Percentiles rank a stretch among this genome's conserved stretches.
Evolutionary conservation across 2,329 filamentous ascomycete species (phyloP).

Genomic region (Epichloe sylvatica): DNA sequence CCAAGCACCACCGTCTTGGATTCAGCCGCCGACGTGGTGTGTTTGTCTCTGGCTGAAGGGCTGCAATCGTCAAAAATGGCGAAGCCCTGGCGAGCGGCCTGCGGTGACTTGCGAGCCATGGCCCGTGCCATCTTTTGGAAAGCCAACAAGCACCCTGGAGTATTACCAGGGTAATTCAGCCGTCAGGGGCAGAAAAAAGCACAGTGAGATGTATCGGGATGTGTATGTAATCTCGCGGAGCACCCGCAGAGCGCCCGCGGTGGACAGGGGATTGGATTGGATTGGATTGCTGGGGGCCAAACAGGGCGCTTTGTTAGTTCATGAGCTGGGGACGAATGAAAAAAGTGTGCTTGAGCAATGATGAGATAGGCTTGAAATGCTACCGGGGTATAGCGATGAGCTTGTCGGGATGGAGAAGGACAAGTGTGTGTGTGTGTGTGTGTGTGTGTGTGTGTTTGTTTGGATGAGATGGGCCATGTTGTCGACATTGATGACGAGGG

Average conservation of each 20-base stretch:
- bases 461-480: not conserved
- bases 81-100: not conserved
- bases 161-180: not conserved
- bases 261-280: not conserved
- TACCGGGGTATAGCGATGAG: not conserved
- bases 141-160: not conserved
- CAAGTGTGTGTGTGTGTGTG: not conserved
- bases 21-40: not conserved
- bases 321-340: not conserved
- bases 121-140: not conserved
- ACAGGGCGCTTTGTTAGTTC: not conserved
- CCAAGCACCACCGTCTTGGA: conserved; percentile 1
- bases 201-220: not conserved
- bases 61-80: conserved; percentile 2
- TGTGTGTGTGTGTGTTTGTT: not conserved
- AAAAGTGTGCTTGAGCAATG: not conserved
- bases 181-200: not conserved
- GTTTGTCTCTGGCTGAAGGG: not conserved
- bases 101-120: conserved; percentile 1
- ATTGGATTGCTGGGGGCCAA: not conserved
- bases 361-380: not conserved
- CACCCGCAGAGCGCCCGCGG: not conserved
- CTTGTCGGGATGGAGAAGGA: not conserved
- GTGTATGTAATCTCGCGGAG: conserved; percentile 5
- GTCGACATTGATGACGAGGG: not conserved